Conservation (phyloP, 2,329 filamentous ascomycete genomes). For the Bipolaris cookei region DNA sequence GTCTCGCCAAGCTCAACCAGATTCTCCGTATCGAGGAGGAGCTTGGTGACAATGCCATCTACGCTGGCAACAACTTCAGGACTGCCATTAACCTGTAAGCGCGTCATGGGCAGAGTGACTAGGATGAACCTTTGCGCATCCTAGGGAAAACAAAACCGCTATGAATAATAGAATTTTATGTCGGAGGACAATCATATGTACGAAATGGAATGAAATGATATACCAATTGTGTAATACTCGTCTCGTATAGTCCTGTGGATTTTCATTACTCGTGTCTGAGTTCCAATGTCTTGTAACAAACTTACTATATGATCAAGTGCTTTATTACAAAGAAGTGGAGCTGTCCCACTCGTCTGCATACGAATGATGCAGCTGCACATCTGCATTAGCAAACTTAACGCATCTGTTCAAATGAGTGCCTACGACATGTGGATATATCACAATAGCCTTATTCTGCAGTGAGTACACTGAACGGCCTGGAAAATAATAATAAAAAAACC, state of each 20-base stretch:
- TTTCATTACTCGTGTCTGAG: not conserved
- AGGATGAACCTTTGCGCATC: not conserved
- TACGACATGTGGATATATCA: not conserved
- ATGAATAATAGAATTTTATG: constrained; percentile 16
- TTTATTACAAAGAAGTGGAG: not conserved
- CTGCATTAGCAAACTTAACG: not conserved
- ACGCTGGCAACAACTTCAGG: constrained; percentile 92
- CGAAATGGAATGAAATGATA: constrained; percentile 10
- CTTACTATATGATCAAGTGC: not conserved
- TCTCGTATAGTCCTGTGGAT: not conserved
- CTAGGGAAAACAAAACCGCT: constrained; percentile 1
- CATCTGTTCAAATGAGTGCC: no score
- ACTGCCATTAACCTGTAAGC: constrained; percentile 75
- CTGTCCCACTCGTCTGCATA: not conserved
- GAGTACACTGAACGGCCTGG: not conserved
- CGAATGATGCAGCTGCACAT: not conserved
- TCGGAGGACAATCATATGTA: constrained; percentile 7
- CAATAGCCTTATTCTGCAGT: not conserved
- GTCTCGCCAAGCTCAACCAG: constrained; percentile 99
- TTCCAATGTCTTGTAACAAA: not conserved
- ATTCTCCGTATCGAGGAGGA: constrained; percentile 99
- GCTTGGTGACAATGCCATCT: constrained; percentile 82
- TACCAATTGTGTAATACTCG: not conserved
- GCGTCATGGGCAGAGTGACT: not conserved
- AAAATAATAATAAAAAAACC: not conserved